Conservation (phyloP, 1,139 yeast species). For the Protomyces inundatus region DNA sequence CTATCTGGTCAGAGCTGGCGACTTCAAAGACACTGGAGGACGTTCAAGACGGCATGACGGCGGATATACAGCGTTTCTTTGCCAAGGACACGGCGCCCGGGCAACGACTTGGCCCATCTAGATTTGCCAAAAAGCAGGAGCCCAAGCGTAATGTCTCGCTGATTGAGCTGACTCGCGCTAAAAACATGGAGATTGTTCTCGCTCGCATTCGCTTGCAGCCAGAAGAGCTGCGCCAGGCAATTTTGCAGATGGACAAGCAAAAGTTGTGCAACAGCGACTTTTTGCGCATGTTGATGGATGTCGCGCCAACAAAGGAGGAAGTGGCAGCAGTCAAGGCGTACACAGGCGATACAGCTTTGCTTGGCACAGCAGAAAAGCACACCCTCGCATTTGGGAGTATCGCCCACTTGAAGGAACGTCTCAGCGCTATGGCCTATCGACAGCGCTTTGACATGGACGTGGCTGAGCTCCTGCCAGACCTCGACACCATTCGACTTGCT, state of each 20-base stretch:
- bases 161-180: conserved; percentile 6
- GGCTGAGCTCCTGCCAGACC: conserved; percentile 16
- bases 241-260: conserved; percentile 14
- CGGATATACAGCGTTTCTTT: conserved; percentile 3
- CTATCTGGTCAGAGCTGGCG: conserved; percentile 10
- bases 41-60: conserved; percentile 4
- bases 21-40: background rate
- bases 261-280: conserved; percentile 7
- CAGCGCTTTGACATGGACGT: conserved; percentile 10
- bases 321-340: conserved; percentile 1
- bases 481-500: background rate
- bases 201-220: conserved; percentile 7
- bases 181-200: conserved; percentile 17
- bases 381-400: background rate
- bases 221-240: conserved; percentile 3
- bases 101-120: background rate
- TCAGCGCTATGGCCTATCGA: conserved; percentile 3
- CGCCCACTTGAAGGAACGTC: conserved; percentile 4
- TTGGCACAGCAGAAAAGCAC: conserved; percentile 15
- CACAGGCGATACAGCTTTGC: background rate
- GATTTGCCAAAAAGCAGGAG: background rate
- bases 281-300: conserved; percentile 1
- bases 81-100: conserved; percentile 2
- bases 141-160: background rate
- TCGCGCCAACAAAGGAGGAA: conserved; percentile 10